Percentiles rank a stretch among this genome's conserved stretches.
These are phyloP conservation scores for Solioccasus polychromus DNA, from an alignment of 768 basidiomycete species.

Conservation along the genomic window DNA sequence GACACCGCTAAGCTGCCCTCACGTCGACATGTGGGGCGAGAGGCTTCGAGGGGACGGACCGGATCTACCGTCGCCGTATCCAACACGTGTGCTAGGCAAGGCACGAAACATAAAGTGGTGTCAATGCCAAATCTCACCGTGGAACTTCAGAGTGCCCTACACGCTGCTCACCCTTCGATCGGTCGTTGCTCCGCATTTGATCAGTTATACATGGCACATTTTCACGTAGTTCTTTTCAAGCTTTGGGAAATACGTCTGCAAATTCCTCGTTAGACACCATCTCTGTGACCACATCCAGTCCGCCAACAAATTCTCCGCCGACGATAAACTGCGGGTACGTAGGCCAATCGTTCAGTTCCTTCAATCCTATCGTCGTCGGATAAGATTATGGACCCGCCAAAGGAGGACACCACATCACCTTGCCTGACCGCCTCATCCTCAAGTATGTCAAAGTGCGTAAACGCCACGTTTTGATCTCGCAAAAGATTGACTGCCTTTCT, in stretches of 20 bases:
- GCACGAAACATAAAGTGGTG: background rate
- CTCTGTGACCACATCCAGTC: conserved; percentile 88
- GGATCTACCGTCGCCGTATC: background rate
- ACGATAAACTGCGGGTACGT: conserved; percentile 86
- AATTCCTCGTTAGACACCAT: conserved; percentile 83
- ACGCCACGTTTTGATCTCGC: conserved; percentile 59
- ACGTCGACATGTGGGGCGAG: background rate
- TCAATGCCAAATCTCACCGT: conserved; percentile 3
- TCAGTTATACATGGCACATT: background rate
- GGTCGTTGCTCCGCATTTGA: background rate
- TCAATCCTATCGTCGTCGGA: conserved; percentile 47
- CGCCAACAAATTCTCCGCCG: conserved; percentile 92
- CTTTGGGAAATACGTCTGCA: conserved; percentile 37
- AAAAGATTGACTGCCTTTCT: conserved; percentile 69
- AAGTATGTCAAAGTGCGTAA: conserved; percentile 81
- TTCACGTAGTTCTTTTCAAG: background rate
- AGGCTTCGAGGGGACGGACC: background rate
- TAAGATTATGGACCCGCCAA: conserved; percentile 5
- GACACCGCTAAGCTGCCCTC: background rate
- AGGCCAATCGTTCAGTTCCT: conserved; percentile 85
- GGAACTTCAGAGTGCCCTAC: too few relatives aligned
- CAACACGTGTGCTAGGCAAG: conserved; percentile 13
- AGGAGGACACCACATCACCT: conserved; percentile 43
- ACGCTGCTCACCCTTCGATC: background rate
- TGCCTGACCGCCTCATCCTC: conserved; percentile 78